Percentiles rank a stretch among this genome's conserved stretches.
Evolutionary conservation across 768 basidiomycete genomes (phyloP).

Genomic region (Lactifluus echinatus): DNA sequence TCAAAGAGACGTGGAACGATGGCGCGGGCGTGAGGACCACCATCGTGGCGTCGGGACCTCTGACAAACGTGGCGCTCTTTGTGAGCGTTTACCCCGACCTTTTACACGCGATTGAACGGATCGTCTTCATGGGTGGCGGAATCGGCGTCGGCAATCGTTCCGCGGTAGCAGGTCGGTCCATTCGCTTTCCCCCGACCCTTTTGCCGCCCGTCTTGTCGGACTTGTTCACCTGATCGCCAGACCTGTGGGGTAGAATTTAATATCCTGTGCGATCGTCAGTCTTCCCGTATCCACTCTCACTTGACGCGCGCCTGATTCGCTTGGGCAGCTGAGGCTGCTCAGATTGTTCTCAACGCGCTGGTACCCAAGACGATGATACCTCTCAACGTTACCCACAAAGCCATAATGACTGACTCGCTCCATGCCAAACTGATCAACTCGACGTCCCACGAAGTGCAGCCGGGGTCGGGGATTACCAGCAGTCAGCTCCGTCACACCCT

Average conservation of each 20-base stretch:
- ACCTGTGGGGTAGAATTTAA: constrained; percentile 54
- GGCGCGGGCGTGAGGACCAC: constrained; percentile 54
- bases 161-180: constrained; percentile 52
- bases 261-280: constrained; percentile 72
- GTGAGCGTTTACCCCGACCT: constrained; percentile 39
- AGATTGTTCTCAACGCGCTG: constrained; percentile 69
- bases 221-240: neutral
- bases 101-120: constrained; percentile 48
- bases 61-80: constrained; percentile 63
- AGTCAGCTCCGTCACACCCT: constrained; percentile 60
- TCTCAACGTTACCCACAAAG: constrained; percentile 82
- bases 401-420: constrained; percentile 54
- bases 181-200: constrained; percentile 10
- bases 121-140: constrained; percentile 90
- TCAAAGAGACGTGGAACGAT: constrained; percentile 47
- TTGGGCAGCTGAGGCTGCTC: constrained; percentile 62
- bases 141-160: constrained; percentile 78
- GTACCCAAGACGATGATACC: constrained; percentile 71
- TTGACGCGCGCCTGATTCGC: neutral
- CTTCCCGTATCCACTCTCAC: neutral
- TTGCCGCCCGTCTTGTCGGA: neutral
- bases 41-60: constrained; percentile 70
- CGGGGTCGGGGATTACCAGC: constrained; percentile 21
- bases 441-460: constrained; percentile 23
- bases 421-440: constrained; percentile 43